Base-by-base conservation (phyloP, 805 yeast species). In the Saccharomycopsis selenospora region DNA sequence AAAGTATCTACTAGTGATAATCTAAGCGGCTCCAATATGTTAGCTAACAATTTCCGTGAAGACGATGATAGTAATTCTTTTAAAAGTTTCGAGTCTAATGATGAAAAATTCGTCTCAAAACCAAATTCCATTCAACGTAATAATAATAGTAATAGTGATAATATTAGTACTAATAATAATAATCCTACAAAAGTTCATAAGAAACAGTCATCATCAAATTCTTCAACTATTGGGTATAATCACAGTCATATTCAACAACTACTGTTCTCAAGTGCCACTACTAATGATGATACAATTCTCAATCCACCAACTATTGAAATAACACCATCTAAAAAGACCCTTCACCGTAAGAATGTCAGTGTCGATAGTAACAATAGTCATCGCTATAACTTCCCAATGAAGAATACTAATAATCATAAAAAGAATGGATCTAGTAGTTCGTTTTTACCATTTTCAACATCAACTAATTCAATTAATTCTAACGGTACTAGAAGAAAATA, bases 61-160 rank as follows among this genome's bases (percentile, higher is more conserved):
- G 11, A 8, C 11, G 27, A 28, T 29, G 51, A 46, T 28, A 52
- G 43, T 33, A 46, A 40, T 11, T 49, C 52, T 18, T 46, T 47
- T 3, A 45, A 42, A 36, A 49, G 53, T 36, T 52, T 48, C 17
- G 55, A 52, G 40, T 26, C 38, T 10, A 44, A 47, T 22, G 55
- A 52, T 41, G 54, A 52, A 14, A 20, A 40, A 40, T 11, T 17
- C n/a, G 8, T 17, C 25, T 13, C 11, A 14, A n/a, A 14, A 27
- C 14, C 43, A 36, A 36, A n/a, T n/a, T n/a, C n/a, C n/a, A n/a
- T 33, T 17, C 23, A 30, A 43, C n/a, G 33, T 4, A 13, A 20
- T 13, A 13, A 11, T 6, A 26, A 25, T 26, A 42, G 27, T n/a
- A 8, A 14, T 18, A 28, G 13, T 43, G 13, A 17, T 43, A 27